Conservation (phyloP, 2,329 filamentous ascomycete genomes). For the Colletotrichum phormii region DNA sequence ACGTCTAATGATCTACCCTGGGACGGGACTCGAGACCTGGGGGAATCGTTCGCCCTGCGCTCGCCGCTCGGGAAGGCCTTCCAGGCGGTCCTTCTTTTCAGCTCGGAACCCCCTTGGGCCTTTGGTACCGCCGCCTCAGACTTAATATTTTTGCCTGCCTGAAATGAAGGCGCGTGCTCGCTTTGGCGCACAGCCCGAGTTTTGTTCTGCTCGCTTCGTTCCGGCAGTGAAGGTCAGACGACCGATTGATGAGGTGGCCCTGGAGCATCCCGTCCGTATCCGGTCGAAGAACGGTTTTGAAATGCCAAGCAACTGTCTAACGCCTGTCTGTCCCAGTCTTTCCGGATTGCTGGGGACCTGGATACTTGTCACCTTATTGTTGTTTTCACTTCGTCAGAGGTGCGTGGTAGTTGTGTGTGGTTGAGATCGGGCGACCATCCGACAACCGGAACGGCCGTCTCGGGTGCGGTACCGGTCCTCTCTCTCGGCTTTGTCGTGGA, state of each 20-base stretch:
- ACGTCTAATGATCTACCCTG: not conserved
- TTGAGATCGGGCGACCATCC: conserved; percentile 3
- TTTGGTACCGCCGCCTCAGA: conserved; percentile 9
- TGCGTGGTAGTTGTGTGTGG: not conserved
- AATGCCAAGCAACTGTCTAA: conserved; percentile 16
- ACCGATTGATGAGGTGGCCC: conserved; percentile 23
- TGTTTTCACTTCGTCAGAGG: conserved; percentile 1
- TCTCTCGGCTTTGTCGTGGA: too few relatives aligned
- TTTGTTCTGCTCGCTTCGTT: conserved; percentile 3
- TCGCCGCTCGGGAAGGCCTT: conserved; percentile 20
- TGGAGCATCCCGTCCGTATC: conserved; percentile 1
- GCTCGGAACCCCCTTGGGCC: conserved; percentile 8
- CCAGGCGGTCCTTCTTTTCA: not conserved
- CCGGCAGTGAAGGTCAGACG: conserved; percentile 25
- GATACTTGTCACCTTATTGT: not conserved
- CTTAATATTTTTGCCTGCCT: not conserved
- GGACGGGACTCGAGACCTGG: not conserved
- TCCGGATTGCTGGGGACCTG: not conserved
- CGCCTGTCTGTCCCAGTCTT: not conserved
- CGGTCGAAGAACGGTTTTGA: not conserved
- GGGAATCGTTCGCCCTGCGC: conserved; percentile 1
- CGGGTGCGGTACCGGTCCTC: not conserved
- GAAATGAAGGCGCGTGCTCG: not conserved
- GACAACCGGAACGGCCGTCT: conserved; percentile 28
- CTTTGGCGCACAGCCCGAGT: conserved; percentile 15